Percentiles rank a stretch among this genome's conserved stretches.
Evolutionary conservation across 2,329 filamentous ascomycete genomes (phyloP).

Genomic region (Fusarium sarcochroum): DNA sequence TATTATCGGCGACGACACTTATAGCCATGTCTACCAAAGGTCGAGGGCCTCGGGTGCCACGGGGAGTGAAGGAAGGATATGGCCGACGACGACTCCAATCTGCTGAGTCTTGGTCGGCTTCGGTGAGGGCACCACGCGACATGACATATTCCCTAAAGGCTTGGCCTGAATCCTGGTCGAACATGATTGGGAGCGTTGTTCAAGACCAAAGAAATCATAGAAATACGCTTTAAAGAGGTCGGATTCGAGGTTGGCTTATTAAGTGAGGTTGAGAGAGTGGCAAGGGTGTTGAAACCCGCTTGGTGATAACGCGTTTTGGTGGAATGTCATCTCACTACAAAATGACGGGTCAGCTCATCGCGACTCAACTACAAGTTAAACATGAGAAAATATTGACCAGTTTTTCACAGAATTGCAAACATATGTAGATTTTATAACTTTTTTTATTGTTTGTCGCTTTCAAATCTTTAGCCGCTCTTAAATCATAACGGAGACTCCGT

Average conservation of each 20-base stretch:
- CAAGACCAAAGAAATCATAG: not conserved
- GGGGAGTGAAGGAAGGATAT: slow-evolving; percentile 47
- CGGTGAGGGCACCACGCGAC: slow-evolving; percentile 45
- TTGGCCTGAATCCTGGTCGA: slow-evolving; percentile 53
- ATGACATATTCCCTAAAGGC: slow-evolving; percentile 57
- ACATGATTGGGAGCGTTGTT: slow-evolving; percentile 47
- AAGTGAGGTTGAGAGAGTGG: slow-evolving; percentile 17
- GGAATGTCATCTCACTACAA: slow-evolving; percentile 17
- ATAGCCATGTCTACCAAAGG: slow-evolving; percentile 58
- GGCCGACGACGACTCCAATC: slow-evolving; percentile 56
- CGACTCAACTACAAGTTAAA: not conserved
- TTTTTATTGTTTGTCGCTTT: slow-evolving; percentile 24
- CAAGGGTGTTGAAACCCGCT: slow-evolving; percentile 10
- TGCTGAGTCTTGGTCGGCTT: slow-evolving; percentile 39
- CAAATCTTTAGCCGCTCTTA: slow-evolving; percentile 10
- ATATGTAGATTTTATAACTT: not conserved
- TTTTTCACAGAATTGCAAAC: not conserved
- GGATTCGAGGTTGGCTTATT: not conserved
- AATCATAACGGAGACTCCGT: slow-evolving; percentile 25
- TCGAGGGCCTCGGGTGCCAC: slow-evolving; percentile 52
- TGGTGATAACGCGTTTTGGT: slow-evolving; percentile 20
- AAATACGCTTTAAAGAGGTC: not conserved
- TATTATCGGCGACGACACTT: slow-evolving; percentile 55
- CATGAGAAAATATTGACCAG: not conserved
- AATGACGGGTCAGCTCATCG: not conserved